These are phyloP conservation scores for Spergularia azorica DNA, from an alignment of 179 eudicot genomes.

Conservation along the genomic window DNA sequence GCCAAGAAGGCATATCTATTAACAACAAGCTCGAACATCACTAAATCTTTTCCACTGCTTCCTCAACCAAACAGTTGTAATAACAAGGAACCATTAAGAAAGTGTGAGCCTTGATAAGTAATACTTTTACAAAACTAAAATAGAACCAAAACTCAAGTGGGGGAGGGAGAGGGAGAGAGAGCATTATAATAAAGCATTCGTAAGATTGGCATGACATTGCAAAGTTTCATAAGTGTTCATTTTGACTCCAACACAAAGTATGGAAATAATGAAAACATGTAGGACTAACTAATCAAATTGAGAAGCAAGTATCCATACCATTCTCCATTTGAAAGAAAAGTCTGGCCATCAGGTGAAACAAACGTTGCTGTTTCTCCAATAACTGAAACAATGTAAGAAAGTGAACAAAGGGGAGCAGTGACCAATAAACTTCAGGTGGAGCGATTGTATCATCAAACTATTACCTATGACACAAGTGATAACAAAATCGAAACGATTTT, in stretches of 20 bases:
- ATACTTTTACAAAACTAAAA: too few species aligned
- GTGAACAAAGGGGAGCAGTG: not conserved
- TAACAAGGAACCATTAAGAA: too few species aligned
- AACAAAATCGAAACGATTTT: slow-evolving; percentile 91
- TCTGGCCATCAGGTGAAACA: slow-evolving; percentile 52
- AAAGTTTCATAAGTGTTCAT: not conserved
- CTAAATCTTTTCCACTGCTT: too few species aligned
- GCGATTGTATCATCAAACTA: not conserved
- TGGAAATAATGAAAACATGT: not conserved
- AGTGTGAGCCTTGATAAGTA: too few species aligned
- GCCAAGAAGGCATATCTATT: too few species aligned
- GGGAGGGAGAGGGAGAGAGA: too few species aligned
- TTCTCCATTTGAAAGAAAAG: slow-evolving; percentile 90
- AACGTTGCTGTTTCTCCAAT: slow-evolving; percentile 90
- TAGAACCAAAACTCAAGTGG: too few species aligned
- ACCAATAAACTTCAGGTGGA: not conserved
- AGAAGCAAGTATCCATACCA: slow-evolving; percentile 53
- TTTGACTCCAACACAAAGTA: not conserved
- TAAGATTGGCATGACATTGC: too few species aligned
- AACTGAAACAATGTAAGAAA: slow-evolving; percentile 60
- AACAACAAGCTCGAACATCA: too few species aligned
- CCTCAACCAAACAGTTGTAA: too few species aligned
- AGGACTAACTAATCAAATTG: not conserved
- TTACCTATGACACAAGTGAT: slow-evolving; percentile 94
- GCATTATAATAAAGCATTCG: too few species aligned